Evolutionary conservation across 805 yeast genomes (phyloP), one percentile per base, ranked within the genome.

Genomic region (Jamesozyma spencerorum): DNA sequence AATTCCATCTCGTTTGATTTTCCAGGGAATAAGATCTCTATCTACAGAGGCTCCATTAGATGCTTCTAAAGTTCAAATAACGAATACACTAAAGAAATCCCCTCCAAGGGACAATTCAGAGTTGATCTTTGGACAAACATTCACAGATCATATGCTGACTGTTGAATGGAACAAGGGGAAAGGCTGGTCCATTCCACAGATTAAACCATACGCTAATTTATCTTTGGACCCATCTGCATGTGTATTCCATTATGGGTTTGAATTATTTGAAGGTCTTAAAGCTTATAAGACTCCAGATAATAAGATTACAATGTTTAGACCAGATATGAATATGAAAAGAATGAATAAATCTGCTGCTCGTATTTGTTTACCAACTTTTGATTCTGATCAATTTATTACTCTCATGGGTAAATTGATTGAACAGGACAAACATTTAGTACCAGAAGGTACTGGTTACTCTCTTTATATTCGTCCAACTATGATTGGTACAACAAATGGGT

Each of bases 181-280:
- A 3, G 97, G 97, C 37, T 90, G 98, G 98, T 81, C 68, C 10
- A 64, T 75, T n/a, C 97, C 98, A 33, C 75, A 74, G 58, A 87
- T 90, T 62, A 75, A 75, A 50, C 96, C 97, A 18, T 87, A 85
- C 60, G 88, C 81, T 38, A 76, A 77, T 37, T 66, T 90, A 41
- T 54, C 69, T n/a, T 63, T 90, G 44, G 96, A 87, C 57, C 98
- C 98, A 20, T 80, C 95, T 15, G 67, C 92, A 15, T 76, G 84
- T 61, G 97, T 88, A 27, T 79, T 90, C 67, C 98, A 90, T 69
- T 90, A 90, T 58, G 90, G 94, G 4, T 90, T 92, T 58, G 95
- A 86, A 64, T 75, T 90, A 46, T 92, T 90, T 51, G 98, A 90
- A 69, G 98, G 98, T 50, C 70, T 90, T 69, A 90, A 90, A 71